Evolutionary conservation across 768 basidiomycete species (phyloP), one percentile per base, ranked within the genome.

Genomic region (Aureoboletus auriporus): DNA sequence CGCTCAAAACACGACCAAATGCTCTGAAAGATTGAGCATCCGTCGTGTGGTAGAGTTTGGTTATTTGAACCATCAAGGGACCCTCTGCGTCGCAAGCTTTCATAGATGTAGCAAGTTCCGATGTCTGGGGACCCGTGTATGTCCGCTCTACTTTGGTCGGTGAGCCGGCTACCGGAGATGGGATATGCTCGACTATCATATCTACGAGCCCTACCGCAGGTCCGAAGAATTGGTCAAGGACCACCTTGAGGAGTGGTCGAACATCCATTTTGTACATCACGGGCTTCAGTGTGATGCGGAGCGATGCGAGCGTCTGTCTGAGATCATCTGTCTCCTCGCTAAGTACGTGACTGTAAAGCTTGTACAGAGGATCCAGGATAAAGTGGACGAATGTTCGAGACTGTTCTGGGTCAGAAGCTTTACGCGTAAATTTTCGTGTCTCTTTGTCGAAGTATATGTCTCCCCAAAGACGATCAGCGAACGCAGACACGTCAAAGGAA

Each of bases 181-280:
- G 96, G 13, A 99, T 82, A 65, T 93, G 82, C 52, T 93, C 83
- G 12, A 83, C 83, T 53, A 98, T 84, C 76, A 99, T 82, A 64
- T 99, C 96, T 27, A 97, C 83, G 55, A 99, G 74, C 1, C 96
- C 96, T 1, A 83, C 86, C 3, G 92, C 74, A 26, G 84, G 81
- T 6, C 96, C 94, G 60, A 99, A 99, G 76, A 99, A 99, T 65
- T 97, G 94, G 61, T 89, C 87, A 51, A 96, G 71, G 11, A 98
- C 86, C 34, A 86, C 91, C 70, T 97, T 96, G 56, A 99, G 73
- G 43, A 99, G 72, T 4, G 96, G 96, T 47, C 95, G 75, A 6
- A 93, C 93, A 63, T 99, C 96, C 92, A 99, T 97, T 75, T 97
- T 98, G 78, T 86, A 99, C 80, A 91, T 87, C 29, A 93, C 76